phyloP scores from a whole-genome alignment of 1,139 yeast genomes.

The Candida neerlandica region DNA sequence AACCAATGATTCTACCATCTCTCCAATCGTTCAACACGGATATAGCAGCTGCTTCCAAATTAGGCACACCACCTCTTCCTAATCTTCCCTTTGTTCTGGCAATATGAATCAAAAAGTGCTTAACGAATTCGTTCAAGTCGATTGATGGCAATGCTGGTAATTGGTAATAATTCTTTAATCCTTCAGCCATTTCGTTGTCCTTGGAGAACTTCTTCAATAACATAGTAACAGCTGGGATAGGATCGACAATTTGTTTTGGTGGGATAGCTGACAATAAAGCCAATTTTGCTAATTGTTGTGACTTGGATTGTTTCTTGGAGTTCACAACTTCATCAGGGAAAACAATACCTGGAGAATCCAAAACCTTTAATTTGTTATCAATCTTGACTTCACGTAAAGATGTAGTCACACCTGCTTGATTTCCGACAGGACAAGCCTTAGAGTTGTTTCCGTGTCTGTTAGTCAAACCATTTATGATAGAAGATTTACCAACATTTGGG shows the following conservation, averaged over 20 bases:
- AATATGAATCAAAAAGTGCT: slow-evolving; percentile 86
- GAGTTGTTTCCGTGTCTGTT: slow-evolving; percentile 72
- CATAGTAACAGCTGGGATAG: slow-evolving; percentile 77
- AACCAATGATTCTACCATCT: slow-evolving; percentile 90
- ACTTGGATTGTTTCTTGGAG: slow-evolving; percentile 48
- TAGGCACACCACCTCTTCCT: slow-evolving; percentile 92
- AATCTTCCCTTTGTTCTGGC: slow-evolving; percentile 93
- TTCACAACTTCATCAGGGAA: slow-evolving; percentile 72
- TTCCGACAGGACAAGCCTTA: slow-evolving; percentile 93
- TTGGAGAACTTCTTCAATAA: slow-evolving; percentile 75
- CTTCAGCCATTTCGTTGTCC: slow-evolving; percentile 72
- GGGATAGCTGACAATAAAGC: slow-evolving; percentile 90
- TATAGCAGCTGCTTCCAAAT: slow-evolving; percentile 80
- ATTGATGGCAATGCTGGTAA: slow-evolving; percentile 79
- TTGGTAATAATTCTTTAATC: slow-evolving; percentile 70
- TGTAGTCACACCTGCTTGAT: slow-evolving; percentile 97
- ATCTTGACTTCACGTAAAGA: slow-evolving; percentile 88
- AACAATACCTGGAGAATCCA: slow-evolving; percentile 97
- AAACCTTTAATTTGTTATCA: slow-evolving; percentile 82
- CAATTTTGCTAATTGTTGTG: slow-evolving; percentile 82
- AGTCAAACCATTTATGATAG: slow-evolving; percentile 87
- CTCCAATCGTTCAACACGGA: slow-evolving; percentile 93
- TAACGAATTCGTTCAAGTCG: slow-evolving; percentile 67
- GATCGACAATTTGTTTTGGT: slow-evolving; percentile 82
- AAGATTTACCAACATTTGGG: slow-evolving; percentile 92